Evolutionary conservation across 306 rosid genomes (phyloP).

Genomic region (Vigna radiata): DNA sequence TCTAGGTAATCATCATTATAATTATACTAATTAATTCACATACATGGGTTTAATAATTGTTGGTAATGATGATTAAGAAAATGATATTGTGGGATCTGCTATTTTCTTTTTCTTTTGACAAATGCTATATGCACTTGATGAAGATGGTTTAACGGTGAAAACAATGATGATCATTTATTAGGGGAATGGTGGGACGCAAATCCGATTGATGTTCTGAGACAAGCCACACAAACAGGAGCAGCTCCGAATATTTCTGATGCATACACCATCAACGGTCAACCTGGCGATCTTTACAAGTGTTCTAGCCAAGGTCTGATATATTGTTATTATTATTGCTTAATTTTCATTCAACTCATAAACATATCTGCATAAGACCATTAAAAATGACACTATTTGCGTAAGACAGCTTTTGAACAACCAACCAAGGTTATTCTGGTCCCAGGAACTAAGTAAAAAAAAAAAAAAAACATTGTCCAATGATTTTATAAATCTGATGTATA

Average conservation of each 20-base stretch:
- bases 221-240: slow-evolving; percentile 79
- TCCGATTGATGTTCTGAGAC: slow-evolving; percentile 74
- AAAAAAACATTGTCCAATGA: background rate
- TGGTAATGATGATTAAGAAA: slow-evolving; percentile 13
- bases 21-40: background rate
- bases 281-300: slow-evolving; percentile 93
- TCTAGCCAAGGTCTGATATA: slow-evolving; percentile 63
- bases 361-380: background rate
- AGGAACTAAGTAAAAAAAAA: background rate
- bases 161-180: slow-evolving; percentile 35
- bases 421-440: background rate
- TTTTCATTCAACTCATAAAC: background rate
- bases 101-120: background rate
- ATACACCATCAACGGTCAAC: slow-evolving; percentile 93
- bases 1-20: slow-evolving; percentile 58
- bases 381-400: too few relatives aligned
- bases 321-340: background rate
- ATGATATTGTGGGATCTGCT: background rate
- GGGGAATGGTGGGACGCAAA: slow-evolving; percentile 99
- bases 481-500: background rate
- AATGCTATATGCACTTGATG: slow-evolving; percentile 29
- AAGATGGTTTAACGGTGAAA: background rate
- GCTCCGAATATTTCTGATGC: slow-evolving; percentile 85
- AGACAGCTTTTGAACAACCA: background rate
- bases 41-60: background rate